phyloP scores from a whole-genome alignment of 345 rosid genomes.

The Euphorbia tirucalli region DNA sequence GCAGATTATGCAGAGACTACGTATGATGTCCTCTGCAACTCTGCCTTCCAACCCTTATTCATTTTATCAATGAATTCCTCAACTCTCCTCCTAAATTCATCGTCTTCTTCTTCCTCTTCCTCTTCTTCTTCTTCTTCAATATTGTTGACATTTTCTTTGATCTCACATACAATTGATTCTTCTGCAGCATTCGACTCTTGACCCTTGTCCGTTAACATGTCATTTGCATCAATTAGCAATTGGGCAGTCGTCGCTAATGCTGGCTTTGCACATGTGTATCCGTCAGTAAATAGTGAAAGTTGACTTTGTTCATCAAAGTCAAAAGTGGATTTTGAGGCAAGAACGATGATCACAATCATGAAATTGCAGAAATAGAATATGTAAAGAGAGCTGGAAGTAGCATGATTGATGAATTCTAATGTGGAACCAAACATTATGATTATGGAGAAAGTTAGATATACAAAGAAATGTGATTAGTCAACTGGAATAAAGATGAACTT shows the following conservation, averaged over 20 bases:
- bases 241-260: neutral
- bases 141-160: neutral
- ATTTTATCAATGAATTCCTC: slow-evolving; percentile 65
- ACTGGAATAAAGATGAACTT: neutral
- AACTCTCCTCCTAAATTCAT: slow-evolving; percentile 49
- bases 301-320: slow-evolving; percentile 5
- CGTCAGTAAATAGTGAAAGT: slow-evolving; percentile 6
- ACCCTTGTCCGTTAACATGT: neutral
- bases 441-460: neutral
- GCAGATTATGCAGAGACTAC: neutral
- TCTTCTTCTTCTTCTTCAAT: too few relatives aligned
- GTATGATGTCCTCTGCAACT: slow-evolving; percentile 26
- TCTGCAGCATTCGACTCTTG: neutral
- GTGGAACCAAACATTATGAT: slow-evolving; percentile 32
- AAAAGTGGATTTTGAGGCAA: slow-evolving; percentile 32
- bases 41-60: slow-evolving; percentile 53
- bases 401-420: slow-evolving; percentile 32
- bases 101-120: slow-evolving; percentile 21
- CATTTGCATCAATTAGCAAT: neutral
- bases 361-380: slow-evolving; percentile 49
- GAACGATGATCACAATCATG: slow-evolving; percentile 40
- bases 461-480: neutral
- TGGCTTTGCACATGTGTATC: neutral
- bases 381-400: slow-evolving; percentile 42
- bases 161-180: neutral